Conservation (phyloP, 2,329 filamentous ascomycete genomes). For the Onygena corvina region DNA sequence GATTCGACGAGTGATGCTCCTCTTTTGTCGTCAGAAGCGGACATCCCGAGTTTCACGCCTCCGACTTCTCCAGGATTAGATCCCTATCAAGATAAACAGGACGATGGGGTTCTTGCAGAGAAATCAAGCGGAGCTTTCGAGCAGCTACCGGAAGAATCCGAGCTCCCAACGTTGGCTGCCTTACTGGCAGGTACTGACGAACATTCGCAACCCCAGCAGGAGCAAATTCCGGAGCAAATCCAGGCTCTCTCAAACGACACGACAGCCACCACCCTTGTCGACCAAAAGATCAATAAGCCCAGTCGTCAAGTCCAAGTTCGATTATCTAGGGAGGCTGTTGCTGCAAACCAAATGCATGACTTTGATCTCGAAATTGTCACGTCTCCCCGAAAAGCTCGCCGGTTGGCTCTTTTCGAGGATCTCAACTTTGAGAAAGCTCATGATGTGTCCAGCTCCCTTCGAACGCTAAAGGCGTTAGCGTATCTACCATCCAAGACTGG, state of each 20-base stretch:
- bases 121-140: not conserved
- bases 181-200: not conserved
- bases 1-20: conserved; percentile 41
- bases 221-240: not conserved
- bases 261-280: not conserved
- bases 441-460: conserved; percentile 43
- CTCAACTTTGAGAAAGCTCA: conserved; percentile 47
- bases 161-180: conserved; percentile 4
- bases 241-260: conserved; percentile 4
- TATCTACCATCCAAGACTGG: conserved; percentile 51
- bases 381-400: conserved; percentile 30
- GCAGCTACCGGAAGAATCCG: not conserved
- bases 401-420: conserved; percentile 56
- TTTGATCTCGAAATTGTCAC: conserved; percentile 53
- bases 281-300: not conserved
- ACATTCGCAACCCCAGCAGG: not conserved
- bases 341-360: conserved; percentile 27
- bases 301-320: conserved; percentile 28
- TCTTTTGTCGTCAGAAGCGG: conserved; percentile 31
- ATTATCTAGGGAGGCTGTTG: conserved; percentile 29
- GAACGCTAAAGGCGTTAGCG: conserved; percentile 60
- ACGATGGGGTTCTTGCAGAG: not conserved
- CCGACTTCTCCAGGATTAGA: conserved; percentile 52
- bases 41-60: conserved; percentile 47
- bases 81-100: conserved; percentile 11